Conservation (phyloP, 78 protist genomes). For the Blattamonas nauphoetae region DNA sequence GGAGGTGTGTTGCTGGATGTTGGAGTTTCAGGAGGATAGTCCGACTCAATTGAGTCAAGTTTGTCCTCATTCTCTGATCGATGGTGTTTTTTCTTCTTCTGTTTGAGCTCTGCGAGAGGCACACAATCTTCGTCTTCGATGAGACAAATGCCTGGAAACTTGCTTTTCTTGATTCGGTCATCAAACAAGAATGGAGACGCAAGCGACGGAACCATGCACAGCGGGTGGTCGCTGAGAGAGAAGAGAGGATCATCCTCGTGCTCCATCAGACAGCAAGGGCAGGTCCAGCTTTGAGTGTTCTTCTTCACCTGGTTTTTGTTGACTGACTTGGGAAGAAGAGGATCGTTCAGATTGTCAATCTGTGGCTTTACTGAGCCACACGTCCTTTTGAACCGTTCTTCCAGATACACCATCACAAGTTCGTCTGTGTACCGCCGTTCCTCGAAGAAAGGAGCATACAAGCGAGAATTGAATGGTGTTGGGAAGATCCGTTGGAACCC, state of each 20-base stretch:
- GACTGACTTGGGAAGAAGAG: neutral
- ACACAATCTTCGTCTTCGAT: neutral
- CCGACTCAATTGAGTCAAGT: no score
- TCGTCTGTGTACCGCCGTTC: neutral
- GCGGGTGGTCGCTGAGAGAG: neutral
- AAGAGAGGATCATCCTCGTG: neutral
- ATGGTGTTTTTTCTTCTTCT: no score
- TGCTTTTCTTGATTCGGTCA: neutral
- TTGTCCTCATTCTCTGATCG: no score
- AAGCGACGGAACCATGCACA: no score
- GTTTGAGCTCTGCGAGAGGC: no score
- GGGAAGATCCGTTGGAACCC: slow-evolving; percentile 19
- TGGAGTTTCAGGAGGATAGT: no score
- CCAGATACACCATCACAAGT: neutral
- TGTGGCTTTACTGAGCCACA: neutral
- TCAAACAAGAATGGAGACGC: neutral
- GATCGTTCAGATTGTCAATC: neutral
- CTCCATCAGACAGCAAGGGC: neutral
- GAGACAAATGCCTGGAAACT: neutral
- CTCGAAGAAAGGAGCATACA: neutral
- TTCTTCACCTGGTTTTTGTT: neutral
- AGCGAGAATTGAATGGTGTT: neutral
- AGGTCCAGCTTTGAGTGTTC: neutral
- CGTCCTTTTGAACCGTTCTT: neutral
- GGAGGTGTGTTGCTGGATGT: no score